These are phyloP conservation scores for Macadamia tetraphylla DNA, from an alignment of 164 flowering plant genomes.

Conservation along the genomic window DNA sequence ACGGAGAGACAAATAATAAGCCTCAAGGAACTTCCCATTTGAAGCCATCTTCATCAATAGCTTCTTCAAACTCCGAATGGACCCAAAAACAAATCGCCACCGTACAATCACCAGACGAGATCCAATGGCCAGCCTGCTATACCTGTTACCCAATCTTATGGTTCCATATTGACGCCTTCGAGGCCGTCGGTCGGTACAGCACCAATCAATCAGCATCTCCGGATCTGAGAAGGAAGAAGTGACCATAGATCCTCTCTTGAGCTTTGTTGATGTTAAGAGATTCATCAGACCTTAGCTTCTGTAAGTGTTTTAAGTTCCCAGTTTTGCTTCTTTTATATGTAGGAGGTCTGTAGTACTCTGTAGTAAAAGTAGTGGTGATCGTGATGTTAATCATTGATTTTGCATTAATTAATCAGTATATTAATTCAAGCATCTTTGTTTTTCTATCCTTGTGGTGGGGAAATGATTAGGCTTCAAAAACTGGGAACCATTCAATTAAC, in stretches of 20 bases:
- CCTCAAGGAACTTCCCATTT: constrained; percentile 23
- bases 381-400: no score
- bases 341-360: no score
- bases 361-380: no score
- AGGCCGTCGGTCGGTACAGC: not conserved
- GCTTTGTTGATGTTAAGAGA: no score
- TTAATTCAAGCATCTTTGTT: no score
- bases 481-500: no score
- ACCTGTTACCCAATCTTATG: constrained; percentile 41
- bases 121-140: constrained; percentile 33
- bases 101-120: constrained; percentile 27
- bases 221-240: not conserved
- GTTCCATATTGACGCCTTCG: constrained; percentile 23
- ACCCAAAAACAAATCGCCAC: constrained; percentile 29
- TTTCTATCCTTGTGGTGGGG: no score
- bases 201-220: not conserved
- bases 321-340: no score
- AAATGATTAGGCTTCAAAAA: no score
- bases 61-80: constrained; percentile 35
- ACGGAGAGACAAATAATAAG: constrained; percentile 30
- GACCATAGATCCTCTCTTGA: not conserved
- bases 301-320: no score
- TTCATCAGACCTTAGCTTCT: no score
- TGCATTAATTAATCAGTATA: no score
- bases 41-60: constrained; percentile 27